Evolutionary conservation across 2,329 filamentous ascomycete species (phyloP).

Genomic region (Claviceps pazoutovae): DNA sequence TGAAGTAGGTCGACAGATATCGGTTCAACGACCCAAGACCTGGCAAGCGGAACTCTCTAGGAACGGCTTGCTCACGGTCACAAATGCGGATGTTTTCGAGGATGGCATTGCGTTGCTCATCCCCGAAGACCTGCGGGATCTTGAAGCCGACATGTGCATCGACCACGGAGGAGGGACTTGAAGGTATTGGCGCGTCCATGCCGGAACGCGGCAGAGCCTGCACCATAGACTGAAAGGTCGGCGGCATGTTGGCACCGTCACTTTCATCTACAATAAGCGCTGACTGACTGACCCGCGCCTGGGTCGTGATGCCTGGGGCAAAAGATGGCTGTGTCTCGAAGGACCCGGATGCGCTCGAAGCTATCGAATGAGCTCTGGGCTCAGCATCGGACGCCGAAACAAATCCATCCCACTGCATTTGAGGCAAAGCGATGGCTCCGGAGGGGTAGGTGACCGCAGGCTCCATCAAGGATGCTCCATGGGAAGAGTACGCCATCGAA

Average conservation of each 20-base stretch:
- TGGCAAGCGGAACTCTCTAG: slow-evolving; percentile 82
- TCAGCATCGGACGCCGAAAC: slow-evolving; percentile 57
- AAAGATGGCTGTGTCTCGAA: slow-evolving; percentile 56
- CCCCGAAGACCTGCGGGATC: slow-evolving; percentile 67
- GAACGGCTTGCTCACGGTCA: slow-evolving; percentile 69
- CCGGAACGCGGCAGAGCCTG: slow-evolving; percentile 56
- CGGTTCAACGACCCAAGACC: slow-evolving; percentile 70
- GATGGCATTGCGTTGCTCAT: slow-evolving; percentile 75
- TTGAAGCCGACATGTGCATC: slow-evolving; percentile 51
- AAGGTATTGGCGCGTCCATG: slow-evolving; percentile 55
- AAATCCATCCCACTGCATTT: slow-evolving; percentile 86
- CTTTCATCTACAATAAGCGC: slow-evolving; percentile 54
- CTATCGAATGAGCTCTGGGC: slow-evolving; percentile 61
- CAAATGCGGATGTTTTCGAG: slow-evolving; percentile 72
- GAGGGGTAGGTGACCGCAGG: slow-evolving; percentile 63
- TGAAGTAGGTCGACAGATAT: slow-evolving; percentile 92
- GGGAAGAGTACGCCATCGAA: slow-evolving; percentile 59
- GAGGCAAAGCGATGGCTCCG: slow-evolving; percentile 66
- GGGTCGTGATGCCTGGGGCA: slow-evolving; percentile 36
- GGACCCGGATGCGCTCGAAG: slow-evolving; percentile 48
- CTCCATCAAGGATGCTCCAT: slow-evolving; percentile 60
- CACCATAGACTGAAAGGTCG: slow-evolving; percentile 57
- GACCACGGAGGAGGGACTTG: slow-evolving; percentile 62
- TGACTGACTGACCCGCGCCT: slow-evolving; percentile 47
- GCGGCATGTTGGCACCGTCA: slow-evolving; percentile 46